Conservation (phyloP, 495 filamentous ascomycete species). For the Chlorociboria aeruginascens region DNA sequence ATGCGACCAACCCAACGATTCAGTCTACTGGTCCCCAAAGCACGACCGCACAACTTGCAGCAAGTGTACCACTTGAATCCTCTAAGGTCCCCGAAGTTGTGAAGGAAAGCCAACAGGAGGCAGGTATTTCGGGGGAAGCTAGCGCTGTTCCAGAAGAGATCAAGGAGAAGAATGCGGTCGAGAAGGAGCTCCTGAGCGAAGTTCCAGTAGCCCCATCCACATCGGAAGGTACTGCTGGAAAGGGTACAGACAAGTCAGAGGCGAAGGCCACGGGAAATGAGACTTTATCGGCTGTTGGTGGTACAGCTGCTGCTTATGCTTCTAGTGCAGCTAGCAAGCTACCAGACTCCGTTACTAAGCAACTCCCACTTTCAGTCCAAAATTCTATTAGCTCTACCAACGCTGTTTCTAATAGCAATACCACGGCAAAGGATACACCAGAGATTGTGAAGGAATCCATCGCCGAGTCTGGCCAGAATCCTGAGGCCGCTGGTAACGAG, state of each 20-base stretch:
- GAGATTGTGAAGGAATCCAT: constrained; percentile 63
- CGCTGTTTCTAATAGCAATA: background rate
- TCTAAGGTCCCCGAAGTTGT: constrained; percentile 52
- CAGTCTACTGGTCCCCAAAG: constrained; percentile 56
- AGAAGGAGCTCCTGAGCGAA: constrained; percentile 47
- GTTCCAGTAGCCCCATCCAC: constrained; percentile 44
- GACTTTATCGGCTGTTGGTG: constrained; percentile 27
- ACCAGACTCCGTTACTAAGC: constrained; percentile 2
- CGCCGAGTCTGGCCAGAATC: constrained; percentile 44
- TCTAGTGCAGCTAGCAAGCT: constrained; percentile 3
- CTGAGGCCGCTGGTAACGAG: constrained; percentile 60
- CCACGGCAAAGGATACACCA: constrained; percentile 44
- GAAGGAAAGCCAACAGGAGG: constrained; percentile 52
- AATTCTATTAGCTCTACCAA: constrained; percentile 9
- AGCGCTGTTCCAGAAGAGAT: constrained; percentile 43
- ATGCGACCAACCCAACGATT: constrained; percentile 37
- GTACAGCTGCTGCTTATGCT: constrained; percentile 27
- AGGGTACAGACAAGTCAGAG: constrained; percentile 36
- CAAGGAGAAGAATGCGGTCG: constrained; percentile 46
- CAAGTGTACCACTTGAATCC: constrained; percentile 53
- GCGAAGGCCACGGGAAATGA: constrained; percentile 27
- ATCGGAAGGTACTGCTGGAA: constrained; percentile 38
- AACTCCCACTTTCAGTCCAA: constrained; percentile 10
- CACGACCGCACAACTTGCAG: constrained; percentile 66
- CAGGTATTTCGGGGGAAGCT: constrained; percentile 45